Percentiles rank a stretch among this genome's conserved stretches.
These are phyloP conservation scores for Basipetospora sp. DNA, from an alignment of 2,329 filamentous ascomycete species.

Conservation along the genomic window DNA sequence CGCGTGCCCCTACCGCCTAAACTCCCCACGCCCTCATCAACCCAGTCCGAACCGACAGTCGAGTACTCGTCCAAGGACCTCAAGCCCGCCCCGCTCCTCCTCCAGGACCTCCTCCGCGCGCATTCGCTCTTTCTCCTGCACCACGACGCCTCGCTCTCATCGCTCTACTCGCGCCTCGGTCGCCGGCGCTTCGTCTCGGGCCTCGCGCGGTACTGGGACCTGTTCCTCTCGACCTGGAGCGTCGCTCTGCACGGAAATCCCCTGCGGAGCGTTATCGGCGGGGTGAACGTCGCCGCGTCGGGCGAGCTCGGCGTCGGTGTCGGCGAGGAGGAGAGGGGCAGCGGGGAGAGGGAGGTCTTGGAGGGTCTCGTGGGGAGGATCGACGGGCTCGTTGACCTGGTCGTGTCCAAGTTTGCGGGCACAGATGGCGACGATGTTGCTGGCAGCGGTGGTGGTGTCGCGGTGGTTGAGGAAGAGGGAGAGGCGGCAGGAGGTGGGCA, in stretches of 20 bases:
- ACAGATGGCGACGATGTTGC: conserved; percentile 16
- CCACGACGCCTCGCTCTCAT: conserved; percentile 60
- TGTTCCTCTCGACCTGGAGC: conserved; percentile 61
- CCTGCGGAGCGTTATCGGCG: conserved; percentile 60
- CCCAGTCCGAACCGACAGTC: conserved; percentile 29
- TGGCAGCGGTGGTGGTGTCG: conserved; percentile 10
- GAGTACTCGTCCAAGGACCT: conserved; percentile 88
- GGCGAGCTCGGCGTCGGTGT: conserved; percentile 89
- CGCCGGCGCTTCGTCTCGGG: conserved; percentile 56
- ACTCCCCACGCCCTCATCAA: conserved; percentile 26
- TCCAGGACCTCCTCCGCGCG: conserved; percentile 68
- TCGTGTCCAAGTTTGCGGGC: conserved; percentile 74
- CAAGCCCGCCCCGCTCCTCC: conserved; percentile 62
- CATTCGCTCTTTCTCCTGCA: conserved; percentile 77
- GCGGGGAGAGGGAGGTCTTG: conserved; percentile 81
- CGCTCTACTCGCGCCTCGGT: conserved; percentile 50
- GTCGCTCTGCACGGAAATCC: conserved; percentile 85
- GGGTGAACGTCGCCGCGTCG: conserved; percentile 74
- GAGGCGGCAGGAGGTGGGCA: conserved; percentile 5
- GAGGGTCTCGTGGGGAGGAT: conserved; percentile 72
- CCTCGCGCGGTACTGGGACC: conserved; percentile 69
- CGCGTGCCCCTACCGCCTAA: conserved; percentile 48
- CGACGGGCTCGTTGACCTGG: conserved; percentile 71
- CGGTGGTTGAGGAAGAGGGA: conserved; percentile 12
- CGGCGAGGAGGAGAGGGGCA: conserved; percentile 87